These are phyloP conservation scores for Tylopilus balloui DNA, from an alignment of 768 basidiomycete genomes.

Conservation along the genomic window DNA sequence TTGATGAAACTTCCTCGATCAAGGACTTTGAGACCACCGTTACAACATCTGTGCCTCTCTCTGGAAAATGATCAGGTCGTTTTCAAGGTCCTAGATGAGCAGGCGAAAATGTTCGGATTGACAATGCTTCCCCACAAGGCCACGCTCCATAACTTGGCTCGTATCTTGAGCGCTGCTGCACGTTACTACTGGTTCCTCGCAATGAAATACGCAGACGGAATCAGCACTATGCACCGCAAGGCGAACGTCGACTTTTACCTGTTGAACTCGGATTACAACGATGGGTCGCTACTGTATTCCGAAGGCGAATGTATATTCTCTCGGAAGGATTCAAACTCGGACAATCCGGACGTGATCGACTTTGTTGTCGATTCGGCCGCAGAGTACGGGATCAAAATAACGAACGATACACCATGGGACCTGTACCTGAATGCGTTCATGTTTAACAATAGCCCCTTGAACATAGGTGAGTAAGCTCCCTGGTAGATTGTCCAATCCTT, in stretches of 20 bases:
- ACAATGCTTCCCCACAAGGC: neutral
- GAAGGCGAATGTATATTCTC: constrained; percentile 2
- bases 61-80: neutral
- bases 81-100: constrained; percentile 9
- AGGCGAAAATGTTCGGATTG: constrained; percentile 2
- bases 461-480: constrained; percentile 27
- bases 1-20: constrained; percentile 9
- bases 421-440: constrained; percentile 41
- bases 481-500: neutral
- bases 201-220: neutral
- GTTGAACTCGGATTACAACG: neutral
- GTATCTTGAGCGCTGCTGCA: constrained; percentile 9
- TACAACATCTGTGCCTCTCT: neutral
- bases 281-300: neutral
- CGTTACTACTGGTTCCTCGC: constrained; percentile 21
- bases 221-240: neutral
- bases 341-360: constrained; percentile 9
- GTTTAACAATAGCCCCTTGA: constrained; percentile 38
- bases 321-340: neutral
- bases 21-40: constrained; percentile 14
- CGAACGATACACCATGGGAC: constrained; percentile 29
- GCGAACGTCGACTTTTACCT: constrained; percentile 14
- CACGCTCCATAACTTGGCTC: neutral
- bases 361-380: constrained; percentile 21
- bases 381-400: constrained; percentile 34